These are phyloP conservation scores for Mycena crocata DNA, from an alignment of 768 basidiomycete genomes.

Conservation along the genomic window DNA sequence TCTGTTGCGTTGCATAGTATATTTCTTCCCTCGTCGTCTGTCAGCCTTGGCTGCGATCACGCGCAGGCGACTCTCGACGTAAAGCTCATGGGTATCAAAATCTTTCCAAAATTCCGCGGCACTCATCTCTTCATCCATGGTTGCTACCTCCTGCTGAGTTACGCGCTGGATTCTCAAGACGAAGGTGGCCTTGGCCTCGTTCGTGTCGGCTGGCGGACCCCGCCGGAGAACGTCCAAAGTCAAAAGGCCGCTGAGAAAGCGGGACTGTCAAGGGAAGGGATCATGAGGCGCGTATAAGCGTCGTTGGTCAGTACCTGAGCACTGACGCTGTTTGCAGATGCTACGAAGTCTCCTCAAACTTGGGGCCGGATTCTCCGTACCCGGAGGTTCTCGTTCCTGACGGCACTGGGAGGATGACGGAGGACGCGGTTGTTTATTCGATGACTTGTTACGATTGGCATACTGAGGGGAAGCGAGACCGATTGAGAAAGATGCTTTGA, in stretches of 20 bases:
- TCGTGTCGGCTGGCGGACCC: constrained; percentile 36
- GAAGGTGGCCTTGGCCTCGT: constrained; percentile 34
- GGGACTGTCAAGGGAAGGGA: constrained; percentile 31
- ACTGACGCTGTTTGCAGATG: constrained; percentile 23
- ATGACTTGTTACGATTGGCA: constrained; percentile 38
- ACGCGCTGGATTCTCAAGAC: constrained; percentile 27
- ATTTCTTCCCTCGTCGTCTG: neutral
- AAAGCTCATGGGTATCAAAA: constrained; percentile 35
- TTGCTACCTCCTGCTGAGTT: constrained; percentile 32
- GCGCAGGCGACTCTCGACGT: constrained; percentile 35
- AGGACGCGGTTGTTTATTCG: constrained; percentile 38
- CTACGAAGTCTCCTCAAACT: constrained; percentile 34
- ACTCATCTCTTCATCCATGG: constrained; percentile 35
- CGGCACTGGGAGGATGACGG: constrained; percentile 32
- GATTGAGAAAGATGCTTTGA: constrained; percentile 20
- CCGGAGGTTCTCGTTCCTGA: constrained; percentile 28
- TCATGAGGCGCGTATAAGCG: constrained; percentile 28
- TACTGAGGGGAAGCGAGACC: constrained; percentile 25
- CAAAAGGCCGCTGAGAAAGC: constrained; percentile 36
- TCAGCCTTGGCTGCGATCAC: constrained; percentile 37
- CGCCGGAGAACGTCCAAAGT: constrained; percentile 32
- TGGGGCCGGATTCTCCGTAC: constrained; percentile 27
- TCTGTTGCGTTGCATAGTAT: neutral
- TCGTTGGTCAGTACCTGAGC: neutral
- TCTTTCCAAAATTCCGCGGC: constrained; percentile 34